phyloP scores from a whole-genome alignment of 2,329 filamentous ascomycete genomes.

The Aspergillus sp. region DNA sequence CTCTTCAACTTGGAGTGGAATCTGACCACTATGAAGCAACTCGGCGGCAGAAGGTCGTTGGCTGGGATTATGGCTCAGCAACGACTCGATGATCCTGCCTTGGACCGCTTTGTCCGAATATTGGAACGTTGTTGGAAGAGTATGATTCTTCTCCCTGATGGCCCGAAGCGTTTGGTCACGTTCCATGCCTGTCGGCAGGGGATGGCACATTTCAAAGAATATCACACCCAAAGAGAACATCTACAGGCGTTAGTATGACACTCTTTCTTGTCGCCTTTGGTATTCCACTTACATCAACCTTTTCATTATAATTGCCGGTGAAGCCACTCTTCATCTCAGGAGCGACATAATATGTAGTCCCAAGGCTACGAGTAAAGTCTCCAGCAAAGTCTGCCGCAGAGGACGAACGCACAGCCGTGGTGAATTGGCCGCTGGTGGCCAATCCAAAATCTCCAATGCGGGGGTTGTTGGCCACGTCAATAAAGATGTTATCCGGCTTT shows the following conservation, averaged over 20 bases:
- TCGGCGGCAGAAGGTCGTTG: constrained; percentile 80
- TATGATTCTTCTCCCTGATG: constrained; percentile 65
- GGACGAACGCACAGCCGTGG: constrained; percentile 38
- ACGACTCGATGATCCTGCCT: constrained; percentile 71
- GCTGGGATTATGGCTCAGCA: constrained; percentile 78
- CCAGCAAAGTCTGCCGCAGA: constrained; percentile 35
- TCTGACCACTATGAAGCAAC: constrained; percentile 77
- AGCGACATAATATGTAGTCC: constrained; percentile 87
- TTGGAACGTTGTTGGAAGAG: constrained; percentile 70
- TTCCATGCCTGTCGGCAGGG: constrained; percentile 62
- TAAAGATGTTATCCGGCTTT: constrained; percentile 97
- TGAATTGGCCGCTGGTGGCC: constrained; percentile 76
- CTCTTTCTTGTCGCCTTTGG: not conserved
- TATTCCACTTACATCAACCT: constrained; percentile 70
- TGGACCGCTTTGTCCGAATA: constrained; percentile 66
- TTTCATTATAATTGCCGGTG: constrained; percentile 78
- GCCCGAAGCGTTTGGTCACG: constrained; percentile 63
- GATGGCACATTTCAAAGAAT: constrained; percentile 93
- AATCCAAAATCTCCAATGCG: constrained; percentile 97
- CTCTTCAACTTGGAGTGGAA: constrained; percentile 89
- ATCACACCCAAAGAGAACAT: constrained; percentile 98
- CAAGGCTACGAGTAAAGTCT: constrained; percentile 55
- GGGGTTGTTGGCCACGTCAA: constrained; percentile 83
- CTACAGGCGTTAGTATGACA: constrained; percentile 25
- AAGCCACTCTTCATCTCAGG: constrained; percentile 80